A percentile compares a stretch with the other conserved stretches of the same genome.
Conservation (phyloP, 2,329 filamentous ascomycete genomes). For the Sporothrix phasma region DNA sequence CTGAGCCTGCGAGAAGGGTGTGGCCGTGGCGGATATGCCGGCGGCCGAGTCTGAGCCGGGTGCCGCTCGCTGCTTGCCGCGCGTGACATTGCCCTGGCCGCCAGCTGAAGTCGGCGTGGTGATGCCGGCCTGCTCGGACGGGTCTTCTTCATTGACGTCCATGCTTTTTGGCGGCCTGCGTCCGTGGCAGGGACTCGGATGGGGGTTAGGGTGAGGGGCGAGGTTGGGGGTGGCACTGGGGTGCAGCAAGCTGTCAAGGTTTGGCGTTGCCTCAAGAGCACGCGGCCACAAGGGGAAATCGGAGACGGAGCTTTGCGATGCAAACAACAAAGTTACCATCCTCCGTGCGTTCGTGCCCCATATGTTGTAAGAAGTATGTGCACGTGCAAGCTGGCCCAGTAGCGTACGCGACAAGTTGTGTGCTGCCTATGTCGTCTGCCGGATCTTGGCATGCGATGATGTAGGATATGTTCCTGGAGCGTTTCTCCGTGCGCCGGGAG, state of each 20-base stretch:
- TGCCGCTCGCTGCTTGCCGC: constrained; percentile 2
- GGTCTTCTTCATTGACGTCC: constrained; percentile 3
- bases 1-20: neutral
- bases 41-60: constrained; percentile 1
- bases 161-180: neutral
- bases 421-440: neutral
- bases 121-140: neutral
- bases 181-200: neutral
- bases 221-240: neutral
- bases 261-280: neutral
- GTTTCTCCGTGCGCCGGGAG: neutral
- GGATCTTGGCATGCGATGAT: neutral
- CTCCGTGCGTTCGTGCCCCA: neutral
- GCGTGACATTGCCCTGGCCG: neutral
- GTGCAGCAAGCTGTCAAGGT: neutral
- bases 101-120: neutral
- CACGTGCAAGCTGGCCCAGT: neutral
- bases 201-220: neutral
- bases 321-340: neutral
- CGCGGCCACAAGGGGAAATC: neutral
- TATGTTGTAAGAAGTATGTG: neutral
- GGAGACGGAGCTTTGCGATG: neutral
- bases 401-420: too few species aligned
- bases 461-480: neutral
- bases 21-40: neutral